A percentile compares a stretch with the other conserved stretches of the same genome.
Evolutionary conservation across 129 eudicot genomes (phyloP).

Genomic region (carrot (Daucus carota)): DH1_v3.0 NC_030381.2:50445001-50445500

Average conservation of each 20-base stretch:
- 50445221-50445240: constrained; percentile 89
- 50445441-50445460: too few species aligned
- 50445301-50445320: neutral
- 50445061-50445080: constrained; percentile 5
- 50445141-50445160: constrained; percentile 98
- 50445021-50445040: neutral
- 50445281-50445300: too few species aligned
- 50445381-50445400: too few species aligned
- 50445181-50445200: constrained; percentile 80
- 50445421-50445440: too few species aligned
- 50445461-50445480: too few species aligned
- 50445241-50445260: constrained; percentile 91
- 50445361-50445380: neutral
- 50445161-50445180: constrained; percentile 86
- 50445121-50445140: neutral
- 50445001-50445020: neutral
- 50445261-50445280: neutral
- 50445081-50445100: neutral
- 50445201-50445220: constrained; percentile 88
- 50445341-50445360: neutral
- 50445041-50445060: neutral
- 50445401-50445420: too few species aligned
- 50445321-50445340: neutral
- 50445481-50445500: too few species aligned
- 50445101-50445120: neutral